These are phyloP conservation scores for Schwanniomyces pseudopolymorphus DNA, from an alignment of 805 yeast species.

Conservation along the genomic window DNA sequence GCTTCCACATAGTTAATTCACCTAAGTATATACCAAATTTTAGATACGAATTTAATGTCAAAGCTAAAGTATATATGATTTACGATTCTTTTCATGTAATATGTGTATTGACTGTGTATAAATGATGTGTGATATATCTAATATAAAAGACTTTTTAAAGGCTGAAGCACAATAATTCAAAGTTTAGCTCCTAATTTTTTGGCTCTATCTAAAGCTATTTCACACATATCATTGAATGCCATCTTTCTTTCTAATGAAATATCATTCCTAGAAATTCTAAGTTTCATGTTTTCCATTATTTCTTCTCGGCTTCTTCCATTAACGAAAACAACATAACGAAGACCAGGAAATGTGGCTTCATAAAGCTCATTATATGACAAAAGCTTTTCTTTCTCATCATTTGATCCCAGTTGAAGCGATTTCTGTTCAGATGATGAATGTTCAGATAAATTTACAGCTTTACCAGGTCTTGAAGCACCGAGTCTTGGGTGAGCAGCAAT, in stretches of 20 bases:
- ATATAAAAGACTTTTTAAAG: no score
- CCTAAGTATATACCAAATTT: no score
- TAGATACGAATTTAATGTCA: no score
- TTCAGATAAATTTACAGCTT: slow-evolving; percentile 47
- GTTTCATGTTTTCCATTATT: slow-evolving; percentile 62
- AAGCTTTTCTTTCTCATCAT: slow-evolving; percentile 51
- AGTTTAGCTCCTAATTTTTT: slow-evolving; percentile 44
- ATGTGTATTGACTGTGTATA: no score
- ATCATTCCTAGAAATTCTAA: slow-evolving; percentile 57
- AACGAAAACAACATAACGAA: slow-evolving; percentile 85
- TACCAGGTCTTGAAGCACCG: slow-evolving; percentile 55
- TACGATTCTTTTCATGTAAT: no score
- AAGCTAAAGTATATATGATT: no score
- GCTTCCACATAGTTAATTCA: neutral
- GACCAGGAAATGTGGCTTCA: slow-evolving; percentile 62
- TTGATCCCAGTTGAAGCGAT: slow-evolving; percentile 50
- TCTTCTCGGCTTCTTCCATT: slow-evolving; percentile 71
- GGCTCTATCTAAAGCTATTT: slow-evolving; percentile 80
- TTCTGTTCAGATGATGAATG: slow-evolving; percentile 75
- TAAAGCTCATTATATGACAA: slow-evolving; percentile 56
- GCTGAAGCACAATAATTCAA: neutral
- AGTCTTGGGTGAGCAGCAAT: slow-evolving; percentile 91
- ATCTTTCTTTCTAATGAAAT: slow-evolving; percentile 55
- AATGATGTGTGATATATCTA: no score
- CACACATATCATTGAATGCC: slow-evolving; percentile 88